A percentile compares a stretch with the other conserved stretches of the same genome.
Conservation (phyloP, 2,329 filamentous ascomycete genomes). For the Exserohilum turcica region DNA sequence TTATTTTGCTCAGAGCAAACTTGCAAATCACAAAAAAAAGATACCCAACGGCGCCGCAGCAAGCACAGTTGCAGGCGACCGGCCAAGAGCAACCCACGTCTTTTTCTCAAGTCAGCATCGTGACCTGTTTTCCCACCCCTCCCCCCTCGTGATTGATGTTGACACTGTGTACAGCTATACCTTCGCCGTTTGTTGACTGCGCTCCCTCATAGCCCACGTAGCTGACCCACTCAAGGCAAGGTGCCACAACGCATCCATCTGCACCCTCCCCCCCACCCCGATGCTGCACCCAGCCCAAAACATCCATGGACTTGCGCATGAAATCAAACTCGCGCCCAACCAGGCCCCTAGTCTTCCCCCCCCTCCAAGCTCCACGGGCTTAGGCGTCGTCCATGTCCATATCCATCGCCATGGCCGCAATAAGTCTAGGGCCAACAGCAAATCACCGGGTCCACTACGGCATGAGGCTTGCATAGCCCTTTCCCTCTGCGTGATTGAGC, state of each 20-base stretch:
- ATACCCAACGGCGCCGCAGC: constrained; percentile 21
- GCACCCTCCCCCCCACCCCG: constrained; percentile 20
- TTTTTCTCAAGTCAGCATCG: background rate
- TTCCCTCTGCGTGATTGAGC: constrained; percentile 24
- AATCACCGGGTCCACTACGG: constrained; percentile 27
- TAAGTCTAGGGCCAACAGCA: constrained; percentile 17
- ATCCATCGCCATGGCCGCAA: constrained; percentile 18
- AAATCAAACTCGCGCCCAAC: constrained; percentile 20
- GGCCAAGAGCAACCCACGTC: constrained; percentile 6
- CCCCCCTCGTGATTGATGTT: background rate
- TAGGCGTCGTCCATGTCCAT: constrained; percentile 17
- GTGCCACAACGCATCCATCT: constrained; percentile 26
- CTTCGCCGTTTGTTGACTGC: background rate
- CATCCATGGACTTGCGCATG: constrained; percentile 20
- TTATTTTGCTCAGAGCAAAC: constrained; percentile 17
- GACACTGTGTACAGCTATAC: background rate
- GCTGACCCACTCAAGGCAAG: constrained; percentile 19
- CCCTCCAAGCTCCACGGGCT: constrained; percentile 16
- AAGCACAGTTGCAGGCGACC: constrained; percentile 6
- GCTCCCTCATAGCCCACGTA: constrained; percentile 12
- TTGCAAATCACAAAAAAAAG: constrained; percentile 22
- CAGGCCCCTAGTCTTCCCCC: constrained; percentile 15
- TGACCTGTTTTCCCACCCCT: background rate
- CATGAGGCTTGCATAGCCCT: constrained; percentile 22
- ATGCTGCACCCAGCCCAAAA: constrained; percentile 20